These are phyloP conservation scores for Rhynchosporium graminicola DNA, from an alignment of 2,329 filamentous ascomycete genomes.

Conservation along the genomic window DNA sequence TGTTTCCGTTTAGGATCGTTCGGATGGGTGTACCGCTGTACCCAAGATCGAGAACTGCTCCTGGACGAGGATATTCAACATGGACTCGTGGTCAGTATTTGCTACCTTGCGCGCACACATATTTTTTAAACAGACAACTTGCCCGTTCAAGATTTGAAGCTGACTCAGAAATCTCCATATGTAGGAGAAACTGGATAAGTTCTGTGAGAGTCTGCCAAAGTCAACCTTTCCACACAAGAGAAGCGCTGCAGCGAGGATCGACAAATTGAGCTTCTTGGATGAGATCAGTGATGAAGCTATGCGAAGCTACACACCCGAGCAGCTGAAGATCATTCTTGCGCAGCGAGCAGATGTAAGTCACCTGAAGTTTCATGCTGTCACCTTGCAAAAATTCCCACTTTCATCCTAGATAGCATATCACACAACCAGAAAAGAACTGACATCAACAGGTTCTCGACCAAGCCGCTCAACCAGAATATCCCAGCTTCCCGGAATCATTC, in stretches of 20 bases:
- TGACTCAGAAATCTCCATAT: not conserved
- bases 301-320: constrained; percentile 48
- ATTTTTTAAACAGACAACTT: not conserved
- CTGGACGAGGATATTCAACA: constrained; percentile 43
- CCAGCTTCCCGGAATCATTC: constrained; percentile 7
- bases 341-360: constrained; percentile 52
- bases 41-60: constrained; percentile 58
- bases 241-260: constrained; percentile 31
- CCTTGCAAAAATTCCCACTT: not conserved
- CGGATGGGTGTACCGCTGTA: constrained; percentile 76
- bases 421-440: not conserved
- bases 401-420: too few relatives aligned
- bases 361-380: not conserved
- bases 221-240: constrained; percentile 28
- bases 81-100: constrained; percentile 37
- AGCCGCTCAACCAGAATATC: not conserved
- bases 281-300: constrained; percentile 47
- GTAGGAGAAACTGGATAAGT: constrained; percentile 32
- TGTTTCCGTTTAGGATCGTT: constrained; percentile 59
- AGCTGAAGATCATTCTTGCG: constrained; percentile 50
- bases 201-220: constrained; percentile 32
- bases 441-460: constrained; percentile 13
- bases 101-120: not conserved
- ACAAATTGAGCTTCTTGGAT: constrained; percentile 39
- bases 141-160: not conserved